These are phyloP conservation scores for Urostyla sp. DNA, from an alignment of 73 alveolate species.

Conservation along the genomic window DNA sequence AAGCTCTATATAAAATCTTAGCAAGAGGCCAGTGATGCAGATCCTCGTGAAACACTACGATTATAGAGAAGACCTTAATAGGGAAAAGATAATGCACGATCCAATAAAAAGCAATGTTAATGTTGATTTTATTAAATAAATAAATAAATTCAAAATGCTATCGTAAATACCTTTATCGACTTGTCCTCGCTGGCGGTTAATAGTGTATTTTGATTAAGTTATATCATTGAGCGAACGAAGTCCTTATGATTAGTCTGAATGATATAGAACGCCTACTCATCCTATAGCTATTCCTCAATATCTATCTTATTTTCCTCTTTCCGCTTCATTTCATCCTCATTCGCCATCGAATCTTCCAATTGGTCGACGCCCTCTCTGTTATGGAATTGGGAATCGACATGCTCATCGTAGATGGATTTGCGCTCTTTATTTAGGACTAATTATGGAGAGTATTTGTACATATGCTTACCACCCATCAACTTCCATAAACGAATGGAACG, in stretches of 20 bases:
- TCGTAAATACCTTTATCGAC: constrained; percentile 17
- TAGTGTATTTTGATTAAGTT: constrained; percentile 20
- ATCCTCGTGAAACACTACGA: too few species aligned
- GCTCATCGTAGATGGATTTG: neutral
- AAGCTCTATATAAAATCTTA: neutral
- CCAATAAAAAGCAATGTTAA: too few species aligned
- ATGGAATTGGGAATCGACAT: neutral
- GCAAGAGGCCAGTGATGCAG: too few species aligned
- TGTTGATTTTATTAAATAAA: too few species aligned
- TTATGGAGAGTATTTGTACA: neutral
- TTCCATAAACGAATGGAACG: constrained; percentile 33
- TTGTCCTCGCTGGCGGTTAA: constrained; percentile 52
- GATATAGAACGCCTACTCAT: neutral
- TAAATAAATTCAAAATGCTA: constrained; percentile 16
- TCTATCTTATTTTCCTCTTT: neutral
- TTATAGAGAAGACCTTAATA: too few species aligned
- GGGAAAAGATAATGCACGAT: too few species aligned
- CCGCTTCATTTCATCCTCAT: neutral
- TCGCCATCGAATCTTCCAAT: neutral
- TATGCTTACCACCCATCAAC: constrained; percentile 19
- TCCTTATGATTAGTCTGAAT: constrained; percentile 16
- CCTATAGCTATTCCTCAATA: neutral
- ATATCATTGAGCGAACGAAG: constrained; percentile 44
- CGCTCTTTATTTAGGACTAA: neutral
- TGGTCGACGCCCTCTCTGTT: neutral